Base-by-base conservation (phyloP, 225 moss, liverwort and hornwort genomes). In the Sphagnum contortum region DNA sequence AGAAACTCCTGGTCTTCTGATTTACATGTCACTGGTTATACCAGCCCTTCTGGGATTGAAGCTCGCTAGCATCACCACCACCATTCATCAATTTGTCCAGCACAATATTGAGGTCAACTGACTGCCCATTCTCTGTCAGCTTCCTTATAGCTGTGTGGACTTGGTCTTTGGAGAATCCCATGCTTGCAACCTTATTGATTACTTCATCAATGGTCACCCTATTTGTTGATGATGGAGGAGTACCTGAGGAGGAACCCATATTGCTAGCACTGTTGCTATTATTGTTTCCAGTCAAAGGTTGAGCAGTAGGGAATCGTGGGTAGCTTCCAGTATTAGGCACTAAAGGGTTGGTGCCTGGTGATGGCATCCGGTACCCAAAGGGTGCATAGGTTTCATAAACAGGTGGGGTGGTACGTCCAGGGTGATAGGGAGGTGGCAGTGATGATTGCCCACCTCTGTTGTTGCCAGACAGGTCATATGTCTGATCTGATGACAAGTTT, bases 1-100 rank as follows among this genome's bases (percentile, higher is more conserved):
- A 29, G 29, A 29, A 29, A 29, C 29, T 29, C 29, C 29, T 29
- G 29, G 29, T 29, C 0, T 29, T 29, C 29, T 29, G 29, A 57
- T 9, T 45, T 48, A 48, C 9, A 80, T 53, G 81, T 71, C 75
- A 75, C 70, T 91, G 80, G 62, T 77, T 74, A 71, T 83, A 91
- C 94, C 91, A 94, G 64, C 80, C 71, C 77, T 88, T 94, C 12
- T 70, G 65, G 59, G 88, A 79, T 72, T 78, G 77, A 29, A 29
- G 29, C 29, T 29, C 29, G 29, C 29, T 29, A 14, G 71, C 82
- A 68, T 85, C 89, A 66, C 80, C 83, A 49, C 79, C 75, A 14
- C 91, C 89, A 68, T 89, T 94, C 94, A 91, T 91, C 81, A 91
- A 68, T 76, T 91, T 94, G 76, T 94, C 91, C 48, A 94, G 82